Evolutionary conservation across 805 yeast genomes (phyloP).

Genomic region (Lachancea meyersii): DNA sequence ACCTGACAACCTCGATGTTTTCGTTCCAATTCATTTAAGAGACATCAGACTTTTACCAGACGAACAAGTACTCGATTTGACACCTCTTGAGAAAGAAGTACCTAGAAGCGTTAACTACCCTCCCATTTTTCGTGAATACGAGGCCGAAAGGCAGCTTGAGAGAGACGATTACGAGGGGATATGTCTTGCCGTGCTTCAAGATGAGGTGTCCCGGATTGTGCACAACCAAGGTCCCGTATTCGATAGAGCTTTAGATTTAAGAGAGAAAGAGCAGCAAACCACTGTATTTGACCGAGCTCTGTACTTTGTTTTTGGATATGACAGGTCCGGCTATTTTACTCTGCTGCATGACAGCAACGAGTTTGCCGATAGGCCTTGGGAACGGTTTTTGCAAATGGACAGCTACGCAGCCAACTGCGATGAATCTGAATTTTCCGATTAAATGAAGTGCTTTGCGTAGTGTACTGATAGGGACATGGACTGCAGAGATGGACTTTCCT

Average conservation of each 20-base stretch:
- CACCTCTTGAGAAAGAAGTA: background rate
- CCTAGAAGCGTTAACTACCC: constrained; percentile 14
- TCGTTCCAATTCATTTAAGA: constrained; percentile 5
- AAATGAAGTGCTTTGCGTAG: too few species aligned
- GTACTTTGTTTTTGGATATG: constrained; percentile 23
- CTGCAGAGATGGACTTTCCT: background rate
- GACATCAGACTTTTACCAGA: background rate
- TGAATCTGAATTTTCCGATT: too few species aligned
- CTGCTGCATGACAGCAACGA: constrained; percentile 19
- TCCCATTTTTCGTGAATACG: constrained; percentile 18
- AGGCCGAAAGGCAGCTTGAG: constrained; percentile 20
- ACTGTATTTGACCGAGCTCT: constrained; percentile 17
- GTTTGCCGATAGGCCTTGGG: constrained; percentile 19
- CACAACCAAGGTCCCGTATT: constrained; percentile 15
- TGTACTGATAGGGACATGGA: too few species aligned
- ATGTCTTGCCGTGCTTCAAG: constrained; percentile 15
- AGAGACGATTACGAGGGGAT: constrained; percentile 19
- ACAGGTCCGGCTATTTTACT: constrained; percentile 22
- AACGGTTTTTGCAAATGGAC: constrained; percentile 9
- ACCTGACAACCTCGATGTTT: background rate
- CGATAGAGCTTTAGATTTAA: constrained; percentile 23
- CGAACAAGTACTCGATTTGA: constrained; percentile 3
- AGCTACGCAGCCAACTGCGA: background rate
- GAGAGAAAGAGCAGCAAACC: constrained; percentile 14
- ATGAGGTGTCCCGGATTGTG: constrained; percentile 9